A percentile compares a stretch with the other conserved stretches of the same genome.
Conservation (phyloP, 2,329 filamentous ascomycete genomes). For the Venturiaceae sp. region DNA sequence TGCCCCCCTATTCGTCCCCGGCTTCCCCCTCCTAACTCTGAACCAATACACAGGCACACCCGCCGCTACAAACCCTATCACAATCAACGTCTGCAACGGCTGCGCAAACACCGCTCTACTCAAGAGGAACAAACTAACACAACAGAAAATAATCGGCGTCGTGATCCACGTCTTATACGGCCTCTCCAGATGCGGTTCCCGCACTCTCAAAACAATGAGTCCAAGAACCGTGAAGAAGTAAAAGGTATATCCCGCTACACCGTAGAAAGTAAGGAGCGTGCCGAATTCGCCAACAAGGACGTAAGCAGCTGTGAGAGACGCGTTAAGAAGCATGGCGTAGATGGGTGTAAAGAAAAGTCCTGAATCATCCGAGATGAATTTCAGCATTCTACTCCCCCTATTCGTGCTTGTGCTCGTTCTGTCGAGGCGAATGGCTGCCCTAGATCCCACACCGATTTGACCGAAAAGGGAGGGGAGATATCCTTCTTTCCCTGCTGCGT, state of each 20-base stretch:
- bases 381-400: conserved; percentile 33
- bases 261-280: conserved; percentile 92
- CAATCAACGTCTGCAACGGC: conserved; percentile 80
- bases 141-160: conserved; percentile 97
- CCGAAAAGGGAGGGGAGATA: conserved; percentile 82
- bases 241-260: conserved; percentile 92
- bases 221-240: conserved; percentile 95
- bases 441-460: conserved; percentile 59
- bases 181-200: conserved; percentile 76
- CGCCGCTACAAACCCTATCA: conserved; percentile 72
- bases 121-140: conserved; percentile 86
- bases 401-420: background rate
- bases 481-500: conserved; percentile 89
- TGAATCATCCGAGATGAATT: conserved; percentile 65
- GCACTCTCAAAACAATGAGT: conserved; percentile 79
- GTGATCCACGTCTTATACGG: conserved; percentile 96
- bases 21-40: conserved; percentile 49
- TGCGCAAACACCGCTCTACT: conserved; percentile 83
- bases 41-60: conserved; percentile 87
- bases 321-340: conserved; percentile 79
- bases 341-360: conserved; percentile 92
- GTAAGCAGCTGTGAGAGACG: conserved; percentile 62
- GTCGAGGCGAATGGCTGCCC: conserved; percentile 23
- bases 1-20: conserved; percentile 13
- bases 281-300: conserved; percentile 81